Percentiles rank a stretch among this genome's conserved stretches.
These are phyloP conservation scores for Mycena belliarum DNA, from an alignment of 768 basidiomycete genomes.

Conservation along the genomic window DNA sequence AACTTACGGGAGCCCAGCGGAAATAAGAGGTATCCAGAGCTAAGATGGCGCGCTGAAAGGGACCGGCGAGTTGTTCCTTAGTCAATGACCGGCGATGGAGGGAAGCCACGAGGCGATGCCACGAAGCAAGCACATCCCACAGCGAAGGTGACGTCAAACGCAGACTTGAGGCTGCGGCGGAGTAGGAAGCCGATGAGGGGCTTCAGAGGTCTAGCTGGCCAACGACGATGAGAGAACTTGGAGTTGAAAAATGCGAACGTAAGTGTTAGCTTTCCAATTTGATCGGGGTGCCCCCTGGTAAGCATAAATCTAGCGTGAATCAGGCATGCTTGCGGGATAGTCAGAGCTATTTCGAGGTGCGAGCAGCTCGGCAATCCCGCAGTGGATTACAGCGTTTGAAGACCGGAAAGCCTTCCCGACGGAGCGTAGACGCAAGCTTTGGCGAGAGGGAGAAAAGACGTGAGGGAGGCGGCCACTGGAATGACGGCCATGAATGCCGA, in stretches of 20 bases:
- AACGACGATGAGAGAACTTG: background rate
- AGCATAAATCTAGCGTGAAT: background rate
- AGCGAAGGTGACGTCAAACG: conserved; percentile 3
- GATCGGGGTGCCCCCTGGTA: background rate
- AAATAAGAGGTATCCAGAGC: background rate
- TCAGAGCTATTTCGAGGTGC: background rate
- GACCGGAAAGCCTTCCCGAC: conserved; percentile 4
- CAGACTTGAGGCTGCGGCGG: background rate
- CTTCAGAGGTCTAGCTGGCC: background rate
- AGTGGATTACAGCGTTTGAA: background rate
- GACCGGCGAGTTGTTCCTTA: conserved; percentile 3
- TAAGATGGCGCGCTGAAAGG: background rate
- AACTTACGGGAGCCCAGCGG: conserved; percentile 2
- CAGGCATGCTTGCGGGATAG: background rate
- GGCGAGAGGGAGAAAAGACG: background rate
- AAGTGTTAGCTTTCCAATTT: too few relatives aligned
- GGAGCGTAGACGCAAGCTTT: conserved; percentile 3
- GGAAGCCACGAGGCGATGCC: conserved; percentile 4
- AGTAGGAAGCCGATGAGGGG: background rate
- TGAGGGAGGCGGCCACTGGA: background rate
- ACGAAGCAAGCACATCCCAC: conserved; percentile 2
- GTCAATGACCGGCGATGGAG: background rate
- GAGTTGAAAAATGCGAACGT: too few relatives aligned
- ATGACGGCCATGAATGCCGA: conserved; percentile 5
- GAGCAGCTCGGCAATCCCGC: background rate